A percentile compares a stretch with the other conserved stretches of the same genome.
Evolutionary conservation across 345 rosid genomes (phyloP).

Genomic region (Mangifera indica): DNA sequence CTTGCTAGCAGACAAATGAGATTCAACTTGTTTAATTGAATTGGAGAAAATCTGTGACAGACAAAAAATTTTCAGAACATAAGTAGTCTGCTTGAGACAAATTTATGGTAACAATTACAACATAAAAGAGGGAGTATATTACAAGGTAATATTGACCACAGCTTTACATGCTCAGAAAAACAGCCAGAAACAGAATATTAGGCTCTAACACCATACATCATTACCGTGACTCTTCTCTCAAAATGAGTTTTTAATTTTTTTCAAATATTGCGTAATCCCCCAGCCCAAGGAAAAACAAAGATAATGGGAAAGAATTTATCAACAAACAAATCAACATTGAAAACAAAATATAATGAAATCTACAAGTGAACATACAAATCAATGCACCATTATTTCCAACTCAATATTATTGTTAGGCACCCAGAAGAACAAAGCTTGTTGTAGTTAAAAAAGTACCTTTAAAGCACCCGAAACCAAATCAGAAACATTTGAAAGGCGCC

Average conservation of each 20-base stretch:
- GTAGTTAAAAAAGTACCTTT: conserved; percentile 49
- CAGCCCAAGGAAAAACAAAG: neutral
- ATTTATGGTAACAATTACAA: neutral
- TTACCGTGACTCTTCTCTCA: neutral
- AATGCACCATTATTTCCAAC: neutral
- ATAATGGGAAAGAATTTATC: no score
- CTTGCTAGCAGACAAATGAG: conserved; percentile 52
- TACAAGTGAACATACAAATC: neutral
- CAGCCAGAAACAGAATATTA: neutral
- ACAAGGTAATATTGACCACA: neutral
- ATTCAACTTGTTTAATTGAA: conserved; percentile 56
- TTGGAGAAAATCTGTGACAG: conserved; percentile 51
- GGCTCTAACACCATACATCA: neutral
- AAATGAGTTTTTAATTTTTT: neutral
- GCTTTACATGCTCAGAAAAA: neutral
- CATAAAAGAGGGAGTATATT: neutral
- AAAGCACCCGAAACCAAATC: conserved; percentile 64
- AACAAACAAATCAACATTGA: neutral
- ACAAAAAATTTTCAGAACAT: conserved; percentile 15
- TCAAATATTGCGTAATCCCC: neutral
- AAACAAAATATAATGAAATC: neutral
- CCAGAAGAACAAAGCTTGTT: neutral
- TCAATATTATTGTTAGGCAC: neutral
- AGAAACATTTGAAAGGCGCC: conserved; percentile 44
- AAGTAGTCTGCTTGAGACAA: conserved; percentile 5